Percentiles rank a stretch among this genome's conserved stretches.
Conservation (phyloP, 2,329 filamentous ascomycete species). For the Mycogone perniciosa region DNA sequence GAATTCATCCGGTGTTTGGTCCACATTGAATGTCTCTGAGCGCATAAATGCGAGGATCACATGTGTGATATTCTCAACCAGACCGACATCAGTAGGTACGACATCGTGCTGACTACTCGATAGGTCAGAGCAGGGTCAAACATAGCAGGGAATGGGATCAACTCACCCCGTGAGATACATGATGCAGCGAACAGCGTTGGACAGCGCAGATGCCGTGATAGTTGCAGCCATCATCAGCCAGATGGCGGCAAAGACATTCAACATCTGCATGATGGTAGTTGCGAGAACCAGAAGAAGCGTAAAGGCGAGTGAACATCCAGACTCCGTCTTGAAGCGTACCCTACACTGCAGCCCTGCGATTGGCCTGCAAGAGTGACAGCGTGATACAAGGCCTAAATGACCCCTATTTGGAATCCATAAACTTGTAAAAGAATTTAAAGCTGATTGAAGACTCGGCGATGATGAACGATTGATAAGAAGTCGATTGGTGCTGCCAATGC, state of each 20-base stretch:
- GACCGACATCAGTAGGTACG: constrained; percentile 29
- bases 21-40: constrained; percentile 45
- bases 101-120: constrained; percentile 41
- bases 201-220: background rate
- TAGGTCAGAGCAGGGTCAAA: background rate
- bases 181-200: constrained; percentile 27
- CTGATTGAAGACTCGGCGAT: too few species aligned
- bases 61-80: constrained; percentile 45
- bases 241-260: background rate
- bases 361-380: too few species aligned
- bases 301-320: too few species aligned
- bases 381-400: too few species aligned
- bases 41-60: constrained; percentile 53
- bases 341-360: too few species aligned
- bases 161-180: constrained; percentile 47
- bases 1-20: constrained; percentile 31
- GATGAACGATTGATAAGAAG: too few species aligned
- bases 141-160: background rate
- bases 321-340: too few species aligned
- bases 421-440: too few species aligned
- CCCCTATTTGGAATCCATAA: too few species aligned
- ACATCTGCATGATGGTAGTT: background rate
- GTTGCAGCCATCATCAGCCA: constrained; percentile 8
- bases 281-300: background rate
- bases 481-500: too few species aligned